Conservation (phyloP, 2,329 filamentous ascomycete species). For the Cercospora brassicicola region DNA sequence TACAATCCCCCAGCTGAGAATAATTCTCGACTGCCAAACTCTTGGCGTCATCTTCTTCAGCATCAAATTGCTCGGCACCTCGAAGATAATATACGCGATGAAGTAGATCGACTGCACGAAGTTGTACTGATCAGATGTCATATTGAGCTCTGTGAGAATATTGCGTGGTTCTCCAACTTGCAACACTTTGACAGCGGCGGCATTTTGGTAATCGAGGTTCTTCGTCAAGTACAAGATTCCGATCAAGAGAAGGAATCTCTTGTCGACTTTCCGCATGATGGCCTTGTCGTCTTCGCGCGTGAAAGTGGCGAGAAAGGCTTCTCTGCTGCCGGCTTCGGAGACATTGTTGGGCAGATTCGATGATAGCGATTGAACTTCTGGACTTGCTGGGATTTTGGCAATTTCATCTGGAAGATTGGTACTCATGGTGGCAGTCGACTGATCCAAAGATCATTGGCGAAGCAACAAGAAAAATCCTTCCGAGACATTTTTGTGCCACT, state of each 20-base stretch:
- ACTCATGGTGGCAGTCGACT: background rate
- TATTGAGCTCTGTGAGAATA: slow-evolving; percentile 43
- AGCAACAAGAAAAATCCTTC: background rate
- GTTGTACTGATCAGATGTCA: slow-evolving; percentile 46
- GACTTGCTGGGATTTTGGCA: background rate
- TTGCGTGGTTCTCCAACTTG: slow-evolving; percentile 45
- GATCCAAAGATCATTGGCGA: background rate
- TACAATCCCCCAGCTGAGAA: slow-evolving; percentile 54
- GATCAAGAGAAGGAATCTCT: slow-evolving; percentile 43
- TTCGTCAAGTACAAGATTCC: slow-evolving; percentile 48
- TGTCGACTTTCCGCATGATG: slow-evolving; percentile 47
- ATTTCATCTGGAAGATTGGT: background rate
- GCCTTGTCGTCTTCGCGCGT: slow-evolving; percentile 41
- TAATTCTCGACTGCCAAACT: slow-evolving; percentile 34
- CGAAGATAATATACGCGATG: slow-evolving; percentile 39
- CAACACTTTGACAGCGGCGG: slow-evolving; percentile 46
- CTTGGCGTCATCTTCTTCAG: slow-evolving; percentile 44
- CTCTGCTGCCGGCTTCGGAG: slow-evolving; percentile 24
- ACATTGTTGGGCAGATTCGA: slow-evolving; percentile 13
- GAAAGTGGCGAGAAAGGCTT: slow-evolving; percentile 44
- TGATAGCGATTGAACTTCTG: slow-evolving; percentile 3
- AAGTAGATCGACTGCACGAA: slow-evolving; percentile 43
- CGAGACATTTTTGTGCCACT: background rate
- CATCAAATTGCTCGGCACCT: slow-evolving; percentile 42
- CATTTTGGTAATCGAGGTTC: slow-evolving; percentile 46